A percentile compares a stretch with the other conserved stretches of the same genome.
Evolutionary conservation across 2,329 filamentous ascomycete species (phyloP).

Genomic region (Sclerotiophoma versabilis): DNA sequence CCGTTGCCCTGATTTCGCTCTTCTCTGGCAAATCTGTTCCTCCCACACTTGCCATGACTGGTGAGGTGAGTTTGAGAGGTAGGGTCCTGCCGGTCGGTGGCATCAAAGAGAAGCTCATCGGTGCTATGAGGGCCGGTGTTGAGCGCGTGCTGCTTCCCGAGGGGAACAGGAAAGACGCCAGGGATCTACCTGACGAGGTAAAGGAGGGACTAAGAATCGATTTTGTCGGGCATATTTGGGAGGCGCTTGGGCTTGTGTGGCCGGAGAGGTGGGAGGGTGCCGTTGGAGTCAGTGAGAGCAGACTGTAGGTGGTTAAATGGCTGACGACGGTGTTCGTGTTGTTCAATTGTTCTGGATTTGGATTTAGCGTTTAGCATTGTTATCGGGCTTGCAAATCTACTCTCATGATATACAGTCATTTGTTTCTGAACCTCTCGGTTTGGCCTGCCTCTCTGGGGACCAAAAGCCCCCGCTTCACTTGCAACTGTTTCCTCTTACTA

Average conservation of each 20-base stretch:
- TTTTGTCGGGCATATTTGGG: conserved; percentile 93
- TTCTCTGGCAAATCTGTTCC: conserved; percentile 87
- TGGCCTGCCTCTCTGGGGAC: too few species aligned
- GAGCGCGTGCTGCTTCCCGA: conserved; percentile 90
- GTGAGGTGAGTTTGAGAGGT: conserved; percentile 79
- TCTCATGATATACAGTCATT: background rate
- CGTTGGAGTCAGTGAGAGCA: conserved; percentile 74
- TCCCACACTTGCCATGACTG: conserved; percentile 94
- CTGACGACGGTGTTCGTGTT: background rate
- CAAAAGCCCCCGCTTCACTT: too few species aligned
- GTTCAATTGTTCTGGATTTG: background rate
- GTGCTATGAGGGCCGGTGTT: conserved; percentile 88
- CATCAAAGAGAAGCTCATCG: conserved; percentile 98
- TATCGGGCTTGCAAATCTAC: background rate
- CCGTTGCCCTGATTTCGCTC: conserved; percentile 88
- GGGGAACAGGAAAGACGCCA: conserved; percentile 89
- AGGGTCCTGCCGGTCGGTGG: conserved; percentile 93
- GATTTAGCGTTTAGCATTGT: conserved; percentile 14
- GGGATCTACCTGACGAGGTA: conserved; percentile 90
- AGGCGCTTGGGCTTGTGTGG: conserved; percentile 90
- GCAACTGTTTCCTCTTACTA: too few species aligned
- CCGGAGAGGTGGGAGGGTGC: conserved; percentile 80
- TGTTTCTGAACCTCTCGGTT: too few species aligned
- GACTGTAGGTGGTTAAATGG: conserved; percentile 63
- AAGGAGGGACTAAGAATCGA: conserved; percentile 86